phyloP scores from a whole-genome alignment of 441 rosid genomes.

The Gossypium schwendimanii region DNA sequence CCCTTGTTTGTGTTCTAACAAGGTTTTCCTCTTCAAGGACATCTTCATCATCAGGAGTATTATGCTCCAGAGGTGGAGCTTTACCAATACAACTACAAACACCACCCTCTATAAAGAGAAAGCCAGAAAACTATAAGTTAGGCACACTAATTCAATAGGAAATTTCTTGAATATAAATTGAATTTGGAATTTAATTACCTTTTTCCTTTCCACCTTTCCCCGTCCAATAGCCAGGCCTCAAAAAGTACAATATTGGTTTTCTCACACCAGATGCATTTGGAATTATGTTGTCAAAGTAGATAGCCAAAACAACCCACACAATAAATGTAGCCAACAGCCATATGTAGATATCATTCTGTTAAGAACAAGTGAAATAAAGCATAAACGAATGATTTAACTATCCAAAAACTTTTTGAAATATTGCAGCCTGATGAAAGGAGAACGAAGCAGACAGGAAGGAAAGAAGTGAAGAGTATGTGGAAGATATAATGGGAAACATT shows the following conservation, averaged over 20 bases:
- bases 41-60: constrained; percentile 70
- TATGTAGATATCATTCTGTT: constrained; percentile 59
- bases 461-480: neutral
- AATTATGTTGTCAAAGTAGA: constrained; percentile 77
- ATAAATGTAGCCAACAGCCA: constrained; percentile 61
- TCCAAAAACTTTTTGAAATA: neutral
- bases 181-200: constrained; percentile 41
- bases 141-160: constrained; percentile 10
- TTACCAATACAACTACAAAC: constrained; percentile 72
- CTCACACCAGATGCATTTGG: constrained; percentile 83
- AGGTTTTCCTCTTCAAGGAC: constrained; percentile 76
- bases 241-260: constrained; percentile 61
- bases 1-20: constrained; percentile 50
- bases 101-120: constrained; percentile 57
- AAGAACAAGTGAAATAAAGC: constrained; percentile 19
- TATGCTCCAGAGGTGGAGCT: constrained; percentile 43
- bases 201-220: constrained; percentile 65
- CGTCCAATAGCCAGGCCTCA: constrained; percentile 78
- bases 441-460: neutral
- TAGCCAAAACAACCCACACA: constrained; percentile 63
- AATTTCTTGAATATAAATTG: neutral
- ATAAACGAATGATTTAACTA: constrained; percentile 5
- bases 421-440: neutral
- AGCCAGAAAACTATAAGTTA: constrained; percentile 16
- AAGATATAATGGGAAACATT: neutral